These are phyloP conservation scores for Clitoria ternatea DNA, from an alignment of 306 rosid species.

Conservation along the genomic window DNA sequence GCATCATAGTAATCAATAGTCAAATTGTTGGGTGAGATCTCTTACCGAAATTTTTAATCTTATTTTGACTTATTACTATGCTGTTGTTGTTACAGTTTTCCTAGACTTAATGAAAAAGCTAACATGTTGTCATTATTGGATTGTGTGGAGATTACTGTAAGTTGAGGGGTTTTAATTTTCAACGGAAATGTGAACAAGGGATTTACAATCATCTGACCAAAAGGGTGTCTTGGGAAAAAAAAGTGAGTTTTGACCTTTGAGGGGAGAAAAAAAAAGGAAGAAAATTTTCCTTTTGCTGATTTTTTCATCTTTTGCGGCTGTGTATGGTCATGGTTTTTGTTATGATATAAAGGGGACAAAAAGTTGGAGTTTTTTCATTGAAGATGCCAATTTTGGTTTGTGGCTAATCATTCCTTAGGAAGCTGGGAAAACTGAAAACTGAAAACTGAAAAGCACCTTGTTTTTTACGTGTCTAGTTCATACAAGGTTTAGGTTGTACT, in stretches of 20 bases:
- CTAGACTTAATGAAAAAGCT: neutral
- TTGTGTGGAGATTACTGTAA: slow-evolving; percentile 15
- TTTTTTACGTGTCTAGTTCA: slow-evolving; percentile 23
- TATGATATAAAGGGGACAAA: slow-evolving; percentile 11
- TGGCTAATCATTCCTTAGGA: slow-evolving; percentile 15
- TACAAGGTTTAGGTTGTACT: slow-evolving; percentile 10
- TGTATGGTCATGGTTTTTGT: slow-evolving; percentile 36
- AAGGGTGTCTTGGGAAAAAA: slow-evolving; percentile 12
- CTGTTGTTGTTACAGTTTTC: neutral
- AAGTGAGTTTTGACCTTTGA: slow-evolving; percentile 47
- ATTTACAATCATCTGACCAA: slow-evolving; percentile 40
- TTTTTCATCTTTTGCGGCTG: slow-evolving; percentile 28
- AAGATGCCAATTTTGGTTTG: slow-evolving; percentile 14
- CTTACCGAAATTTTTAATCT: neutral
- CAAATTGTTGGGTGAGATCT: slow-evolving; percentile 50
- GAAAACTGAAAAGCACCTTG: slow-evolving; percentile 19
- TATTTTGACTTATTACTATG: neutral
- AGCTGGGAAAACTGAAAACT: too few species aligned
- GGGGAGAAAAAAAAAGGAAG: neutral
- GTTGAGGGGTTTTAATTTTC: slow-evolving; percentile 27
- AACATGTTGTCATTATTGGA: slow-evolving; percentile 24
- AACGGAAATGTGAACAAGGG: slow-evolving; percentile 44
- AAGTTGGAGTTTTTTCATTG: slow-evolving; percentile 14
- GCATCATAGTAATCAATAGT: slow-evolving; percentile 18
- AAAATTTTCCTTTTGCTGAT: slow-evolving; percentile 5